Conservation (phyloP, 2,329 filamentous ascomycete genomes). For the Aspergillus ustus region DNA sequence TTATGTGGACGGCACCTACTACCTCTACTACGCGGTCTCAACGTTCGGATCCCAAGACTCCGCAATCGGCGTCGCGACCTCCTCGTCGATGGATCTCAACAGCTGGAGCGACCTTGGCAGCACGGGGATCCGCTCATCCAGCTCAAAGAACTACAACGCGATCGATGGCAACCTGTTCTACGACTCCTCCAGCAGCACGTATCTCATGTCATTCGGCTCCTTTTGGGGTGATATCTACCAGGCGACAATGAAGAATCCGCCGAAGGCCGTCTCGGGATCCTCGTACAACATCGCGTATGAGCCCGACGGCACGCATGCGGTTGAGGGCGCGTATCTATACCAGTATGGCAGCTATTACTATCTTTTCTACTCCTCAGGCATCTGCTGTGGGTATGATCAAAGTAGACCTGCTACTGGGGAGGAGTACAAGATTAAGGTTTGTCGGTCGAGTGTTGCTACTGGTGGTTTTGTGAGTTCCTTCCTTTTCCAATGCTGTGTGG, state of each 20-base stretch:
- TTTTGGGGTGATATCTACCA: slow-evolving; percentile 72
- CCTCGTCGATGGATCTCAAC: slow-evolving; percentile 43
- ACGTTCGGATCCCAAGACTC: slow-evolving; percentile 65
- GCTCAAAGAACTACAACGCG: slow-evolving; percentile 58
- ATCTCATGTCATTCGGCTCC: slow-evolving; percentile 66
- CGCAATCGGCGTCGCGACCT: slow-evolving; percentile 64
- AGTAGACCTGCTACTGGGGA: slow-evolving; percentile 57
- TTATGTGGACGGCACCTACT: slow-evolving; percentile 62
- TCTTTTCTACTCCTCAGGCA: slow-evolving; percentile 65
- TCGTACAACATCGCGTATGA: slow-evolving; percentile 61
- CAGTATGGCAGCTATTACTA: slow-evolving; percentile 64
- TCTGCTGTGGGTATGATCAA: slow-evolving; percentile 64
- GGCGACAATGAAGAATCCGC: slow-evolving; percentile 52
- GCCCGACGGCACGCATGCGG: slow-evolving; percentile 54
- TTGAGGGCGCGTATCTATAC: slow-evolving; percentile 63
- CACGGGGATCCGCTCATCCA: slow-evolving; percentile 42
- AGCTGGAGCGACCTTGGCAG: slow-evolving; percentile 42
- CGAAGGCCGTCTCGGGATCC: slow-evolving; percentile 32
- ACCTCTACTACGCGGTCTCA: slow-evolving; percentile 70
- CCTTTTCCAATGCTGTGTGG: not conserved
- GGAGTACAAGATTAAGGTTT: slow-evolving; percentile 71
- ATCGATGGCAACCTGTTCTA: slow-evolving; percentile 64
- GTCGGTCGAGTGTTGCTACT: slow-evolving; percentile 58
- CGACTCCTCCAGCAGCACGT: slow-evolving; percentile 37
- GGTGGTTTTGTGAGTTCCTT: slow-evolving; percentile 55